phyloP scores from a whole-genome alignment of 1,139 yeast genomes.

The Yamadazyma diospyri region DNA sequence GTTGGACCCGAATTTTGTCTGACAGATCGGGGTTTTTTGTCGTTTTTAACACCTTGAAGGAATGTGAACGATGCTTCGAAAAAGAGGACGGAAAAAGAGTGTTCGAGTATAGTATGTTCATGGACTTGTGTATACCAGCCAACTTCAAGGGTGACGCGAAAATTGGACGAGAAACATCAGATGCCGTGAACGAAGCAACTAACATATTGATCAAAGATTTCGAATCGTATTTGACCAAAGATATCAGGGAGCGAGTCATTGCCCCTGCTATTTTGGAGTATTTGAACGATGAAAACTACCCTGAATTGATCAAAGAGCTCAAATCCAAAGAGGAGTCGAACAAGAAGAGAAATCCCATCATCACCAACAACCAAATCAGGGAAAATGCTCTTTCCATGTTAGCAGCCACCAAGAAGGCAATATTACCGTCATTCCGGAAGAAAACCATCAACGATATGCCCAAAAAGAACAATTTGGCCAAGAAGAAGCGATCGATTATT shows the following conservation, averaged over 20 bases:
- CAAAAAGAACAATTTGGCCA: conserved; percentile 1
- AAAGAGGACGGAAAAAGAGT: conserved; percentile 62
- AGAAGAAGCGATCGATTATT: conserved; percentile 25
- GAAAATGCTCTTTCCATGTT: conserved; percentile 28
- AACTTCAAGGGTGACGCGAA: conserved; percentile 17
- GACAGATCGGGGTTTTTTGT: conserved; percentile 68
- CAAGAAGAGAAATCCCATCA: conserved; percentile 18
- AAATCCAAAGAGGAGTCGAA: conserved; percentile 37
- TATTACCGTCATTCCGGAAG: conserved; percentile 49
- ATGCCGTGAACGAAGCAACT: conserved; percentile 55
- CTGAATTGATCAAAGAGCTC: conserved; percentile 47
- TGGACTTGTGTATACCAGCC: conserved; percentile 54
- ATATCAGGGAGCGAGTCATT: conserved; percentile 69
- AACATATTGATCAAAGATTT: conserved; percentile 61
- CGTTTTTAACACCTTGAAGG: conserved; percentile 60
- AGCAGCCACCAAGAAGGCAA: conserved; percentile 22
- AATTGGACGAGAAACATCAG: conserved; percentile 20
- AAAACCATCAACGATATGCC: conserved; percentile 17
- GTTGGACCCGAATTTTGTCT: conserved; percentile 62
- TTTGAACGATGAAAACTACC: conserved; percentile 58
- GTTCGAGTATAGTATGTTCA: conserved; percentile 46
- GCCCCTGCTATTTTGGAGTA: conserved; percentile 68
- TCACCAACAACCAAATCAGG: conserved; percentile 16
- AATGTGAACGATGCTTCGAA: conserved; percentile 64
- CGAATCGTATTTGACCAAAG: conserved; percentile 60